Evolutionary conservation across 106 monocot species (phyloP).

Genomic region (Amphibolis antarctica): DNA sequence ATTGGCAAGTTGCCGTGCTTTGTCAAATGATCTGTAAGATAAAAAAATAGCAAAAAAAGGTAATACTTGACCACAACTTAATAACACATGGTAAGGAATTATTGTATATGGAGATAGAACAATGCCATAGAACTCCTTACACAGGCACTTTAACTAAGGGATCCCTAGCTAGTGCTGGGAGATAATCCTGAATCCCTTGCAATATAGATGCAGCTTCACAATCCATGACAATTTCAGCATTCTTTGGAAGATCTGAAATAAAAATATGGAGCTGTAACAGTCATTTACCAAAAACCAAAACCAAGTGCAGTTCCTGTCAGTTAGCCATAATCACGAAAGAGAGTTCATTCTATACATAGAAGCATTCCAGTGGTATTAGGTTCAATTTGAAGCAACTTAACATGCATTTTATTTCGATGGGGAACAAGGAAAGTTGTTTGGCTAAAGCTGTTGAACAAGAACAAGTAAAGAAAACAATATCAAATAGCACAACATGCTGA

Average conservation of each 20-base stretch:
- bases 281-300: too few species aligned
- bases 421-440: too few species aligned
- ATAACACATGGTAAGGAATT: not conserved
- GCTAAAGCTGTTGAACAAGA: too few species aligned
- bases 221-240: constrained; percentile 42
- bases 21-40: constrained; percentile 43
- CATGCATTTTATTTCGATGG: too few species aligned
- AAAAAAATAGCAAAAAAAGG: constrained; percentile 1
- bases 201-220: constrained; percentile 50
- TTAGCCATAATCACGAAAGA: too few species aligned
- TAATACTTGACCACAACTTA: not conserved
- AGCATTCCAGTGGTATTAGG: too few species aligned
- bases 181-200: constrained; percentile 47
- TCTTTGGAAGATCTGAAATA: constrained; percentile 39
- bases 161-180: constrained; percentile 38
- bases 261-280: not conserved
- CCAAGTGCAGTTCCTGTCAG: too few species aligned
- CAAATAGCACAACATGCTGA: too few species aligned
- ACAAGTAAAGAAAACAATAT: too few species aligned
- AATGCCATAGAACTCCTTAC: constrained; percentile 31
- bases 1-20: constrained; percentile 41
- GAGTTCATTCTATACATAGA: too few species aligned
- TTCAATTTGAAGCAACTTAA: too few species aligned
- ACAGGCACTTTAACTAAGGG: constrained; percentile 40
- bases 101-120: not conserved